These are phyloP conservation scores for Limnanthes douglasii DNA, from an alignment of 345 rosid species.

Conservation along the genomic window DNA sequence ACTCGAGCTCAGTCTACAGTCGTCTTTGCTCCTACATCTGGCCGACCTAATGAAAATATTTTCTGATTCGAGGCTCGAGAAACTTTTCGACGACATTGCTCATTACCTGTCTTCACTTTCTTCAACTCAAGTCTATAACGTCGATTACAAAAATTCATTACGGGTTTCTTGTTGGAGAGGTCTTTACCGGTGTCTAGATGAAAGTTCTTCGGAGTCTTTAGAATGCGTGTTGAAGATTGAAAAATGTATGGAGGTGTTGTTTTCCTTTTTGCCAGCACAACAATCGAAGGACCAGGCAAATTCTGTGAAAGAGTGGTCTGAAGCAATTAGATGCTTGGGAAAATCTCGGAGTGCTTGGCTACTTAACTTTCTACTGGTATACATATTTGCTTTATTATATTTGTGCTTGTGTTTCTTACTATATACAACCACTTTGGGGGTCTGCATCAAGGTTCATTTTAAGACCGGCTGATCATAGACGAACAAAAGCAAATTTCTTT, in stretches of 20 bases:
- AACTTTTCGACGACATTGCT: constrained; percentile 47
- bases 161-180: constrained; percentile 78
- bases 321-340: constrained; percentile 53
- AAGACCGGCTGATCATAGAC: too few species aligned
- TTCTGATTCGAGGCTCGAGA: constrained; percentile 67
- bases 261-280: constrained; percentile 37
- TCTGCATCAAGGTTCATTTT: too few species aligned
- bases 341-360: constrained; percentile 55
- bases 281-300: constrained; percentile 19
- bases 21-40: constrained; percentile 44
- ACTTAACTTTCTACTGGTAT: constrained; percentile 61
- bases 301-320: constrained; percentile 41
- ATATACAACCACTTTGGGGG: too few species aligned
- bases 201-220: constrained; percentile 38
- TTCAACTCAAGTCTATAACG: constrained; percentile 23
- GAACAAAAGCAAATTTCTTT: too few species aligned
- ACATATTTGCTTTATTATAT: too few species aligned
- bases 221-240: constrained; percentile 35
- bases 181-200: constrained; percentile 50
- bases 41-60: constrained; percentile 46
- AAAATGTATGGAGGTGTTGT: constrained; percentile 56
- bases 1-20: constrained; percentile 53
- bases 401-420: too few species aligned
- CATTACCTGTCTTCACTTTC: constrained; percentile 30
- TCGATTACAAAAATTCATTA: constrained; percentile 31